Percentiles rank a stretch among this genome's conserved stretches.
These are phyloP conservation scores for Penicillium sp. DNA, from an alignment of 2,329 filamentous ascomycete species.

Conservation along the genomic window DNA sequence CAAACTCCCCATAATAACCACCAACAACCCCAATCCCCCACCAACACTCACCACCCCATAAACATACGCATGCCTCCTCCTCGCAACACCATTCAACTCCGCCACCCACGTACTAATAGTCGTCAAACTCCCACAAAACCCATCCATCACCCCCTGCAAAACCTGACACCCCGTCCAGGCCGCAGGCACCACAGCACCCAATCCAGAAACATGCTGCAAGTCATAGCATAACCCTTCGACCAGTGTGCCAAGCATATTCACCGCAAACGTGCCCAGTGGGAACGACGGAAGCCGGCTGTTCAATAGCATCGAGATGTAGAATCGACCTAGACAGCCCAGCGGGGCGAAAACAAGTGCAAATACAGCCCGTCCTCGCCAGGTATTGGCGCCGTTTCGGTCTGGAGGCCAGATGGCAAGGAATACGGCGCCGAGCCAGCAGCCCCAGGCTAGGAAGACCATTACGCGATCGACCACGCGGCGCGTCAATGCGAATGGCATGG, in stretches of 20 bases:
- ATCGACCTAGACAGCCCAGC: conserved; percentile 75
- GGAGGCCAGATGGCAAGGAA: conserved; percentile 76
- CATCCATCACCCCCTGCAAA: conserved; percentile 69
- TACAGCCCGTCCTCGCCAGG: conserved; percentile 76
- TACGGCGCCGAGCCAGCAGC: conserved; percentile 78
- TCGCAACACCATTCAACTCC: conserved; percentile 62
- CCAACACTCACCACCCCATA: conserved; percentile 59
- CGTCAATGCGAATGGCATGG: conserved; percentile 62
- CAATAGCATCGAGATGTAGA: conserved; percentile 72
- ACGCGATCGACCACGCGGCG: conserved; percentile 69
- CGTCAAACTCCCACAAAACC: conserved; percentile 70
- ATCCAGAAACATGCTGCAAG: conserved; percentile 68
- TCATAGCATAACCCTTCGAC: conserved; percentile 79
- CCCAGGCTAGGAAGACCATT: conserved; percentile 69
- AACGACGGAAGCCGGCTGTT: conserved; percentile 72
- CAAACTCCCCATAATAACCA: conserved; percentile 63
- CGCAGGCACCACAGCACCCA: conserved; percentile 49
- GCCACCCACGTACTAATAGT: conserved; percentile 72
- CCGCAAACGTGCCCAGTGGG: conserved; percentile 83
- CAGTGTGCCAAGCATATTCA: conserved; percentile 78
- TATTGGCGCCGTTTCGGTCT: conserved; percentile 55
- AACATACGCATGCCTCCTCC: conserved; percentile 65
- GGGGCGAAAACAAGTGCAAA: conserved; percentile 86
- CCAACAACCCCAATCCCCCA: conserved; percentile 55
- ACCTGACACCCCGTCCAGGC: conserved; percentile 67